Percentiles rank a stretch among this genome's conserved stretches.
These are phyloP conservation scores for Chaetomium cochliodes DNA, from an alignment of 495 filamentous ascomycete species.

Conservation along the genomic window DNA sequence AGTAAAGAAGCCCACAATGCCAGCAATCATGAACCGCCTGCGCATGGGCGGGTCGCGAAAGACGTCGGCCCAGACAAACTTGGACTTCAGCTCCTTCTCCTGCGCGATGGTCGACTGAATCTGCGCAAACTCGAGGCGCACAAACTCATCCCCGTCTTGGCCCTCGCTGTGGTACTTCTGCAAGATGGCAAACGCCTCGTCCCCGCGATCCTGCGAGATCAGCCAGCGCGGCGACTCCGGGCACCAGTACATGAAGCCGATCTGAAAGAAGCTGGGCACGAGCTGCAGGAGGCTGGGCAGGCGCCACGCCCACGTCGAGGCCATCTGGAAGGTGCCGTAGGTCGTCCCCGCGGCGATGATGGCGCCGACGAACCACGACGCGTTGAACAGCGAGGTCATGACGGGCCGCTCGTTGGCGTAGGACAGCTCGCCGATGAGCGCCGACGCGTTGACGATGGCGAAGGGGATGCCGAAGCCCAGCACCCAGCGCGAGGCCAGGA, in stretches of 20 bases:
- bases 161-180: slow-evolving; percentile 59
- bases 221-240: slow-evolving; percentile 55
- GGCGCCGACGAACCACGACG: slow-evolving; percentile 57
- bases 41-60: slow-evolving; percentile 52
- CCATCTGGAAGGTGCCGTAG: slow-evolving; percentile 55
- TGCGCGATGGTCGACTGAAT: slow-evolving; percentile 55
- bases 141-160: slow-evolving; percentile 50
- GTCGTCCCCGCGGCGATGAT: slow-evolving; percentile 56
- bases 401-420: slow-evolving; percentile 61
- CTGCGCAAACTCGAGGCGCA: slow-evolving; percentile 53
- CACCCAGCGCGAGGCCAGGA: slow-evolving; percentile 58
- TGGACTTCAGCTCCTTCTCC: slow-evolving; percentile 46
- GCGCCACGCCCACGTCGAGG: slow-evolving; percentile 58
- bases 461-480: slow-evolving; percentile 63
- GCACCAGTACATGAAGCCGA: slow-evolving; percentile 48
- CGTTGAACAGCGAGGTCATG: slow-evolving; percentile 61
- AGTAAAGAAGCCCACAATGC: slow-evolving; percentile 53
- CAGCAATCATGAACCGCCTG: slow-evolving; percentile 49
- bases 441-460: slow-evolving; percentile 57
- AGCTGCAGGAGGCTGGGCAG: slow-evolving; percentile 56
- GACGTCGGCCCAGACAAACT: slow-evolving; percentile 53
- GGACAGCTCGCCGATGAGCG: slow-evolving; percentile 59
- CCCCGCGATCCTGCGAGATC: slow-evolving; percentile 43
- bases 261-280: slow-evolving; percentile 51
- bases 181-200: slow-evolving; percentile 56